Conservation (phyloP, 805 yeast genomes). For the Saccharomycopsis fermentans region DNA sequence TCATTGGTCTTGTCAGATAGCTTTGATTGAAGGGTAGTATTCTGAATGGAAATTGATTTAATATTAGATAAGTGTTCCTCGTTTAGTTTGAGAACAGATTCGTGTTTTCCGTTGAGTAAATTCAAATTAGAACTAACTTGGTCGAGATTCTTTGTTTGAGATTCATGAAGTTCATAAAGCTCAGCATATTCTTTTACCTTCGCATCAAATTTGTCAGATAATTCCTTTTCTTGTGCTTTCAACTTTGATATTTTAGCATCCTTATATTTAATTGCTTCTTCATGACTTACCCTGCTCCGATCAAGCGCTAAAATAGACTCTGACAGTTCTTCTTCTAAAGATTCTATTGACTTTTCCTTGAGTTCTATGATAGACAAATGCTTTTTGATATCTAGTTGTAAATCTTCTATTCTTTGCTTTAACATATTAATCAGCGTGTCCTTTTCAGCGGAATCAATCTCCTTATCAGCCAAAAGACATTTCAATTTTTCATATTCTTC, state of each 20-base stretch:
- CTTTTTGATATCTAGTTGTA: neutral
- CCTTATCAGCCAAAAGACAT: neutral
- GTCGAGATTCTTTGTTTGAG: neutral
- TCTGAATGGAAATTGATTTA: neutral
- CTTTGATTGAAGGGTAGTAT: neutral
- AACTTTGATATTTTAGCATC: neutral
- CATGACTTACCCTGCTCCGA: neutral
- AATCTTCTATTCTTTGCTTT: neutral
- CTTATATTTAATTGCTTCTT: neutral
- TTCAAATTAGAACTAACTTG: neutral
- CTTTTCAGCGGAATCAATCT: neutral
- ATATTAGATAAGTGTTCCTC: neutral
- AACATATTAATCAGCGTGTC: neutral
- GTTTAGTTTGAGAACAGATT: neutral
- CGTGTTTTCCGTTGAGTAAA: neutral
- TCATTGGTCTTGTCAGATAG: neutral
- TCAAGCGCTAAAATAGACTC: neutral
- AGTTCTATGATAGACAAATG: neutral
- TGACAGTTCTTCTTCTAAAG: neutral
- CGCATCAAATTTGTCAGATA: neutral
- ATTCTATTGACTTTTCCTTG: neutral
- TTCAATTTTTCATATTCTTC: slow-evolving; percentile 3
- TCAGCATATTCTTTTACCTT: neutral
- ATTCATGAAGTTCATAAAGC: neutral
- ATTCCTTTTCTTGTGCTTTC: neutral